Evolutionary conservation across 2,329 filamentous ascomycete genomes (phyloP).

Genomic region (Claviceps fusiformis): DNA sequence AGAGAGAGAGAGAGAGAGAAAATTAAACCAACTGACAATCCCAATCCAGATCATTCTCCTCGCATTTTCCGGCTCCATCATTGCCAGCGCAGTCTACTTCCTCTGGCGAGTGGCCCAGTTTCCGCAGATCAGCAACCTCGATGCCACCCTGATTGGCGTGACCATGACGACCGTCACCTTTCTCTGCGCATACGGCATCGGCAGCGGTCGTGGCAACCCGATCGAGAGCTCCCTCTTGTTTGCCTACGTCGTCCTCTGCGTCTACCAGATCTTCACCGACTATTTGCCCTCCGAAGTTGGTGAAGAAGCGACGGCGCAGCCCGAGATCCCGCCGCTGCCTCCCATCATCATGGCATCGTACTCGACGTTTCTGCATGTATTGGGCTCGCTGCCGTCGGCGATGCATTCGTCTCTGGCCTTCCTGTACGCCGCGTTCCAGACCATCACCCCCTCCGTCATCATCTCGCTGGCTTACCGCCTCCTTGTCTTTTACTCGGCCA

Average conservation of each 20-base stretch:
- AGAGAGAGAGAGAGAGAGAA: too few relatives aligned
- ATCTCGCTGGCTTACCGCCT: slow-evolving; percentile 89
- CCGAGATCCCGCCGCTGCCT: slow-evolving; percentile 91
- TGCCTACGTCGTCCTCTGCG: slow-evolving; percentile 93
- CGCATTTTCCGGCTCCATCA: slow-evolving; percentile 76
- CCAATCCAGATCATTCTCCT: slow-evolving; percentile 76
- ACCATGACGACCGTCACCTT: slow-evolving; percentile 89
- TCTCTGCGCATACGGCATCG: slow-evolving; percentile 85
- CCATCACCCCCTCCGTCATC: slow-evolving; percentile 89
- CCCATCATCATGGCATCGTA: slow-evolving; percentile 98
- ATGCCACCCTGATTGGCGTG: slow-evolving; percentile 83
- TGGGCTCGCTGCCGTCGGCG: slow-evolving; percentile 71
- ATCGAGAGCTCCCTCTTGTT: slow-evolving; percentile 92
- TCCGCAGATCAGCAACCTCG: slow-evolving; percentile 81
- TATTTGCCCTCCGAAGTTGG: slow-evolving; percentile 68
- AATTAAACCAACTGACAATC: too few relatives aligned
- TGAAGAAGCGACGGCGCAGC: slow-evolving; percentile 42
- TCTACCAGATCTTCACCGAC: slow-evolving; percentile 98
- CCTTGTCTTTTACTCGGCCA: slow-evolving; percentile 89
- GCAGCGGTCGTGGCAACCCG: slow-evolving; percentile 83
- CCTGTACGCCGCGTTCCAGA: slow-evolving; percentile 82
- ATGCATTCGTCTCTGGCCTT: slow-evolving; percentile 76
- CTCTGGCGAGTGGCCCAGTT: slow-evolving; percentile 91
- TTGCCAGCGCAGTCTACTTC: slow-evolving; percentile 90
- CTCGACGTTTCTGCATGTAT: slow-evolving; percentile 72